These are phyloP conservation scores for Flaveria floridana DNA, from an alignment of 140 eudicot species.

Conservation along the genomic window DNA sequence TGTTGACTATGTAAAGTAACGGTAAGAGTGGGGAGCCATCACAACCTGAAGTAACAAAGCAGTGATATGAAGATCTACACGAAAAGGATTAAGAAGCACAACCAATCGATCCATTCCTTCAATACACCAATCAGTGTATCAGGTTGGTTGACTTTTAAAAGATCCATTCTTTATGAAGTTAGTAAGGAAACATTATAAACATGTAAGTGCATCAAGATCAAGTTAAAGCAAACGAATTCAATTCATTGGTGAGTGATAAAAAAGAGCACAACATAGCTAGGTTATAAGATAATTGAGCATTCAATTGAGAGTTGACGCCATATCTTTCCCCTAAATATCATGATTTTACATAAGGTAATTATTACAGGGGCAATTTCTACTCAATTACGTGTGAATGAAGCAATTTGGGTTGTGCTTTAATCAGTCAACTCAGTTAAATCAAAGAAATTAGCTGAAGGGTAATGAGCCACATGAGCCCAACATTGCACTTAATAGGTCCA, in stretches of 20 bases:
- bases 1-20: slow-evolving; percentile 69
- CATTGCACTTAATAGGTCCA: background rate
- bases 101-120: slow-evolving; percentile 1
- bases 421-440: background rate
- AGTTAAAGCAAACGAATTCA: background rate
- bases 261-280: background rate
- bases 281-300: background rate
- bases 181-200: background rate
- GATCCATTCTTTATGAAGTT: background rate
- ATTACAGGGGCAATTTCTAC: background rate
- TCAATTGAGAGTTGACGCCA: background rate
- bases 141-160: background rate
- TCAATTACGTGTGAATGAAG: background rate
- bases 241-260: background rate
- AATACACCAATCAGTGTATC: slow-evolving; percentile 9
- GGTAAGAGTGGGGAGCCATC: slow-evolving; percentile 93
- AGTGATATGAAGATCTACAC: slow-evolving; percentile 18
- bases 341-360: background rate
- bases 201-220: background rate
- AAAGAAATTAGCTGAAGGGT: background rate
- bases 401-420: background rate
- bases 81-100: slow-evolving; percentile 10
- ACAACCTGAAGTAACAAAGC: slow-evolving; percentile 54
- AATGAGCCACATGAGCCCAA: background rate
- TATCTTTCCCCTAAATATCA: background rate